Evolutionary conservation across 1,284 basidiomycete genomes (phyloP).

Genomic region (Irpex sp.): DNA sequence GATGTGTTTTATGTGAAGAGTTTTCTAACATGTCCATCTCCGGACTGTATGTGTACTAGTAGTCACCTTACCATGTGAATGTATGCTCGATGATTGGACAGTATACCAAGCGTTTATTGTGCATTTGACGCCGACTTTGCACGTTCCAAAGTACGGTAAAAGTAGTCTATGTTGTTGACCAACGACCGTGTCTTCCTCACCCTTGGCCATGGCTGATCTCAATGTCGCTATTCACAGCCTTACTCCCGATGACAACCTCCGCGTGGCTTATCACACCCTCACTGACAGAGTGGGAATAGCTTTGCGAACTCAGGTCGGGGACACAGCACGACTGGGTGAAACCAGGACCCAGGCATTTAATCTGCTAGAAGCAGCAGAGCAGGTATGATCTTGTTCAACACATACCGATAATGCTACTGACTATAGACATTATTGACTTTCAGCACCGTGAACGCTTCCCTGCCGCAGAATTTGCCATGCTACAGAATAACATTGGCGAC

Average conservation of each 20-base stretch:
- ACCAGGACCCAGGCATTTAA: not conserved
- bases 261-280: conserved; percentile 1
- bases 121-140: too few species aligned
- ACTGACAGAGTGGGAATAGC: not conserved
- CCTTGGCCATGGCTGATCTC: too few species aligned
- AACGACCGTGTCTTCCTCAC: too few species aligned
- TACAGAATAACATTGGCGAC: conserved; percentile 13
- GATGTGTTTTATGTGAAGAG: too few species aligned
- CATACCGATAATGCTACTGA: not conserved
- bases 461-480: conserved; percentile 15
- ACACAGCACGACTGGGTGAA: not conserved
- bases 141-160: too few species aligned
- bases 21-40: too few species aligned
- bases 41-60: too few species aligned
- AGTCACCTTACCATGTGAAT: too few species aligned
- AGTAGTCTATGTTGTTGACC: too few species aligned
- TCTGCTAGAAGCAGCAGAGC: conserved; percentile 5
- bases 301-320: conserved; percentile 5
- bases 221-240: too few species aligned
- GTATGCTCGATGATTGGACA: too few species aligned
- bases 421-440: not conserved
- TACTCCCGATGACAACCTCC: conserved; percentile 1
- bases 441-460: conserved; percentile 18
- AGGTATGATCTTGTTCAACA: conserved; percentile 11
- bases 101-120: too few species aligned